Evolutionary conservation across 805 yeast species (phyloP).

Genomic region (Cyberlindnera veronae): DNA sequence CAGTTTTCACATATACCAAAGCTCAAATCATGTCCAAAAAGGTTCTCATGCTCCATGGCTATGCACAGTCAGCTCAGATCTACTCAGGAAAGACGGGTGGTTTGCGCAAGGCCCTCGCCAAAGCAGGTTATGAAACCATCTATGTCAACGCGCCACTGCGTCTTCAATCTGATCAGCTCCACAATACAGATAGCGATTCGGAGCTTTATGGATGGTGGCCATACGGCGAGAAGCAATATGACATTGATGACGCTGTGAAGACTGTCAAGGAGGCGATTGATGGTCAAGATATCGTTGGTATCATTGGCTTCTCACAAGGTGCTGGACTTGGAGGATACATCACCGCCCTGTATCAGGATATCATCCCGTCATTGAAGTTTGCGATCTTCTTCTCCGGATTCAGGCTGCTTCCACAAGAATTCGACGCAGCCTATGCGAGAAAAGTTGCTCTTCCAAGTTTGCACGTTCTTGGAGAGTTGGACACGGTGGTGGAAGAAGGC

Average conservation of each 20-base stretch:
- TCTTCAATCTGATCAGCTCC: conserved; percentile 63
- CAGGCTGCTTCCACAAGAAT: conserved; percentile 29
- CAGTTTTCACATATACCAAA: neutral
- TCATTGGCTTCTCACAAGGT: conserved; percentile 92
- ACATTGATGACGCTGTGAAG: conserved; percentile 35
- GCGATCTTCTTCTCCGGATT: conserved; percentile 62
- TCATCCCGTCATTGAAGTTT: conserved; percentile 46
- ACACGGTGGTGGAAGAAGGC: conserved; percentile 77
- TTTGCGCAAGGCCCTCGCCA: conserved; percentile 64
- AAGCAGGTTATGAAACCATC: conserved; percentile 58
- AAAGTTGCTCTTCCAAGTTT: conserved; percentile 40
- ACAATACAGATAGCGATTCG: conserved; percentile 38
- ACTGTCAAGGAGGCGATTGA: conserved; percentile 42
- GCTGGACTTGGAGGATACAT: conserved; percentile 74
- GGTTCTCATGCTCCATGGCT: conserved; percentile 85
- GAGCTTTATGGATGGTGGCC: conserved; percentile 71
- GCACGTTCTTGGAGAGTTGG: conserved; percentile 84
- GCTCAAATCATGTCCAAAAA: conserved; percentile 31
- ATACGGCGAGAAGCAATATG: conserved; percentile 31
- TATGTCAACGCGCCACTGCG: conserved; percentile 74
- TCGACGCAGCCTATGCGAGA: conserved; percentile 18
- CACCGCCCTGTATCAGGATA: conserved; percentile 34
- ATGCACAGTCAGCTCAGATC: conserved; percentile 73
- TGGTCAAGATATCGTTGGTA: conserved; percentile 76
- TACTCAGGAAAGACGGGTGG: conserved; percentile 87